Evolutionary conservation across 2,329 filamentous ascomycete species (phyloP), one percentile per base, ranked within the genome.

Genomic region (Taxawa tesnikishii): DNA sequence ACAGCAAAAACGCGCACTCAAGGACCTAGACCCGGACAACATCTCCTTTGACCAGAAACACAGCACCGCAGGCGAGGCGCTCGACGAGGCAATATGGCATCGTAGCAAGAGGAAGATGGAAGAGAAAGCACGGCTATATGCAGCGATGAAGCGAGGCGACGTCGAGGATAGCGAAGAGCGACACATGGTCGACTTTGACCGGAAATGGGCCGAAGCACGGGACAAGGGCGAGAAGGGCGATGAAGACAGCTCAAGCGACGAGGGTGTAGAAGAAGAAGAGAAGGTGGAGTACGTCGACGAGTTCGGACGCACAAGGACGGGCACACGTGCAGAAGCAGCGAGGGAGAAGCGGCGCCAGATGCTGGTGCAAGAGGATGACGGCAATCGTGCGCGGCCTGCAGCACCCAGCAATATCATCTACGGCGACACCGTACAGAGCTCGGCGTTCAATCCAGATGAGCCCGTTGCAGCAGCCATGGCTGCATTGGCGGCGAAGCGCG

Each of bases 231-330:
- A 53, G 3, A 61, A 62, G 10, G 55, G 42, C 27, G 51, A 56
- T 14, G 55, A 57, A 4, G 47, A 44, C 10, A 53, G 49, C 2
- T 50, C 50, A 16, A 53, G 51, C 1, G 53, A 56, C 1, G 56
- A 57, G 2, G 59, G 59, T 3, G 60, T 44, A 43, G 60, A 62
- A 26, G 57, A 63, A 27, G 63, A 67, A 15, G 79, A 85, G 33
- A 55, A 82, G n/a, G 63, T 96, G 4, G 87, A 94, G 43, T 92
- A 83, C 51, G 70, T 79, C 32, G 90, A 98, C 55, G 90, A 96
- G 49, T 94, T 92, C 50, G 90, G 90, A 3, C 78, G 90, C n/a
- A 70, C 77, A 10, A 67, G 87, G 3, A 73, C 63, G 26, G 82
- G 79, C 12, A 88, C 83, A 0, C 70, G 70, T 29, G 70, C 75